phyloP scores from a whole-genome alignment of 768 basidiomycete species.

The Collybia mongolica region DNA sequence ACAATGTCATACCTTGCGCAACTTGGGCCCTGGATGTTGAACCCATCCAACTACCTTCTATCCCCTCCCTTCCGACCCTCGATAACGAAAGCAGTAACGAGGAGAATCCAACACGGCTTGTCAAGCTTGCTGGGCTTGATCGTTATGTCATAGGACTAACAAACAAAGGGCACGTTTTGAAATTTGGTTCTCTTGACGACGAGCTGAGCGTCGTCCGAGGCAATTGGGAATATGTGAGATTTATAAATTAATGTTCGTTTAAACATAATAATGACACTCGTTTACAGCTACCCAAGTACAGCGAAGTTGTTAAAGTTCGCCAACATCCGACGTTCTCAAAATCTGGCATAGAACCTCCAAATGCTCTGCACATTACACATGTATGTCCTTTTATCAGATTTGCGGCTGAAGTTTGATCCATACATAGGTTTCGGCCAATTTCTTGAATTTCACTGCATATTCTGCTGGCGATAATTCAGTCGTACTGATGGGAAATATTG shows the following conservation, averaged over 20 bases:
- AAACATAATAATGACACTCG: constrained; percentile 1
- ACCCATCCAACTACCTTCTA: constrained; percentile 55
- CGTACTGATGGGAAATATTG: constrained; percentile 66
- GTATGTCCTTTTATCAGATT: constrained; percentile 40
- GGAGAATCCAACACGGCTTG: constrained; percentile 42
- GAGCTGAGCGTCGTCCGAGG: constrained; percentile 38
- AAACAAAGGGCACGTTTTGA: constrained; percentile 74
- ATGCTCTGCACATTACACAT: constrained; percentile 69
- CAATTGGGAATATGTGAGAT: constrained; percentile 71
- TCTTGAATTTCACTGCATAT: constrained; percentile 78
- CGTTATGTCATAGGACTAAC: constrained; percentile 77
- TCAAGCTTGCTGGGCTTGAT: constrained; percentile 82
- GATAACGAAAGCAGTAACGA: constrained; percentile 22
- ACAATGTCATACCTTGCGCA: constrained; percentile 55
- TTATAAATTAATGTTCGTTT: background rate
- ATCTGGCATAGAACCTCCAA: constrained; percentile 30
- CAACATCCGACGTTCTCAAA: constrained; percentile 13
- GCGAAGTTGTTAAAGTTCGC: constrained; percentile 54
- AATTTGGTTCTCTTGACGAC: constrained; percentile 46
- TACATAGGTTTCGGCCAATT: constrained; percentile 81
- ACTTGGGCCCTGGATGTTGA: constrained; percentile 55
- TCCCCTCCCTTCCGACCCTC: constrained; percentile 62
- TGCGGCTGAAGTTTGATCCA: constrained; percentile 7
- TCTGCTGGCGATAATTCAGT: constrained; percentile 70
- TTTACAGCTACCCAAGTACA: constrained; percentile 69